Percentiles rank a stretch among this genome's conserved stretches.
phyloP scores from a whole-genome alignment of 2,329 filamentous ascomycete species.

The Alternaria incomplexa region DNA sequence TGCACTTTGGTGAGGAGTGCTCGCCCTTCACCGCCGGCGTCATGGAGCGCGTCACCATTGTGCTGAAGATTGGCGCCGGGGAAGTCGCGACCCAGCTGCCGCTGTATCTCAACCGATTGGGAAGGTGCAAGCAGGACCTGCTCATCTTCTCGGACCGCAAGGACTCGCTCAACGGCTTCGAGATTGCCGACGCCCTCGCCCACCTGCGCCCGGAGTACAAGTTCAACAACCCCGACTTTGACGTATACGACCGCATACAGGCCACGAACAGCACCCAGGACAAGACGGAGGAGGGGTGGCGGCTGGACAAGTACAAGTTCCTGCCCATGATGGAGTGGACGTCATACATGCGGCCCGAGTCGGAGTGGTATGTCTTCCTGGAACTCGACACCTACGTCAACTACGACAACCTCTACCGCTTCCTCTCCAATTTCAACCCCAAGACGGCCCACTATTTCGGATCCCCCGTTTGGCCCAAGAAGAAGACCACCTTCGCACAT shows the following conservation, averaged over 20 bases:
- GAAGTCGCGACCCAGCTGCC: constrained; percentile 64
- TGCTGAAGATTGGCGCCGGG: constrained; percentile 64
- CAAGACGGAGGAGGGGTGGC: constrained; percentile 60
- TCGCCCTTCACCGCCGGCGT: constrained; percentile 40
- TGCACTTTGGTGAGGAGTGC: constrained; percentile 40
- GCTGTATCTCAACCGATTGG: constrained; percentile 60
- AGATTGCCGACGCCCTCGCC: constrained; percentile 56
- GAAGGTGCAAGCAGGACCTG: constrained; percentile 62
- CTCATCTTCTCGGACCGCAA: constrained; percentile 66
- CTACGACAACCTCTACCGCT: constrained; percentile 50
- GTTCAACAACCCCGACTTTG: constrained; percentile 57
- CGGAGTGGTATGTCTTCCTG: constrained; percentile 46
- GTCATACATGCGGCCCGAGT: constrained; percentile 41
- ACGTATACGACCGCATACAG: constrained; percentile 57
- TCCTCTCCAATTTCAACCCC: constrained; percentile 47
- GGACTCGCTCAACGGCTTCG: constrained; percentile 57
- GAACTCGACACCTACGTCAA: constrained; percentile 49
- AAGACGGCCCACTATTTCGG: constrained; percentile 50
- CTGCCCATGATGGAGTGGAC: constrained; percentile 62
- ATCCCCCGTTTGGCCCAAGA: constrained; percentile 44
- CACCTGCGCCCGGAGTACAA: constrained; percentile 51
- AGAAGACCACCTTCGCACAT: constrained; percentile 50
- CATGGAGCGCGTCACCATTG: constrained; percentile 58
- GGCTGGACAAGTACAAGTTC: constrained; percentile 65
- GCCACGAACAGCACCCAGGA: constrained; percentile 42